Conservation (phyloP, 768 basidiomycete genomes). For the Sarcodon aspratus region DNA sequence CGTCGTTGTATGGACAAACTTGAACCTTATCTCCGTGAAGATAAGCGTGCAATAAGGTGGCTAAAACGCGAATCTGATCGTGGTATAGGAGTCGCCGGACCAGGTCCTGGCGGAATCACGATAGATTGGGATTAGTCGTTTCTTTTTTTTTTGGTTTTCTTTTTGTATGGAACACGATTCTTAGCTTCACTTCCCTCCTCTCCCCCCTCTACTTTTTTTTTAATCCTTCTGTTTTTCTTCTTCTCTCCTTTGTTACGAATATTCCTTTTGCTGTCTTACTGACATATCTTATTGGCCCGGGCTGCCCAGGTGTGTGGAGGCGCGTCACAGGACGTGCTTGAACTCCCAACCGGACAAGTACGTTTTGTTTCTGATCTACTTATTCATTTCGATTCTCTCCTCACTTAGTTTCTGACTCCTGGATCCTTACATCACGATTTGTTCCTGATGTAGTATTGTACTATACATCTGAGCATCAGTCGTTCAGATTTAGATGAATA, state of each 20-base stretch:
- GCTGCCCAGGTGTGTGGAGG: neutral
- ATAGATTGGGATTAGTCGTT: conserved; percentile 66
- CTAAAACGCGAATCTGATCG: conserved; percentile 67
- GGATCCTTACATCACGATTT: too few relatives aligned
- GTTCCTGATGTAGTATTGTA: too few relatives aligned
- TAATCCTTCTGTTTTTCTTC: neutral
- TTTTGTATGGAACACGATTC: neutral
- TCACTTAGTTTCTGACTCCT: neutral
- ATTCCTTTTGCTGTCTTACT: too few relatives aligned
- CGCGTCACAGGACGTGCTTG: neutral
- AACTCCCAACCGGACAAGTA: neutral
- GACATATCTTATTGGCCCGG: neutral
- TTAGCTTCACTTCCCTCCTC: neutral
- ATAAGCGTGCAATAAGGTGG: conserved; percentile 75
- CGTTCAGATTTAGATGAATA: too few relatives aligned
- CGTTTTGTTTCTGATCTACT: neutral
- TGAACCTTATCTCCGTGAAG: conserved; percentile 55
- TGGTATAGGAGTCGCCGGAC: conserved; percentile 55
- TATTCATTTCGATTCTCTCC: neutral
- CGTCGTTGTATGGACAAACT: conserved; percentile 55
- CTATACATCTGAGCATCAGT: too few relatives aligned
- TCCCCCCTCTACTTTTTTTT: neutral
- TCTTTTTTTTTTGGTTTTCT: neutral
- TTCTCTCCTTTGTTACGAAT: neutral
- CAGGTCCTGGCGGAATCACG: conserved; percentile 56